Evolutionary conservation across 768 basidiomycete species (phyloP), one percentile per base, ranked within the genome.

Genomic region (Mycena venus): DNA sequence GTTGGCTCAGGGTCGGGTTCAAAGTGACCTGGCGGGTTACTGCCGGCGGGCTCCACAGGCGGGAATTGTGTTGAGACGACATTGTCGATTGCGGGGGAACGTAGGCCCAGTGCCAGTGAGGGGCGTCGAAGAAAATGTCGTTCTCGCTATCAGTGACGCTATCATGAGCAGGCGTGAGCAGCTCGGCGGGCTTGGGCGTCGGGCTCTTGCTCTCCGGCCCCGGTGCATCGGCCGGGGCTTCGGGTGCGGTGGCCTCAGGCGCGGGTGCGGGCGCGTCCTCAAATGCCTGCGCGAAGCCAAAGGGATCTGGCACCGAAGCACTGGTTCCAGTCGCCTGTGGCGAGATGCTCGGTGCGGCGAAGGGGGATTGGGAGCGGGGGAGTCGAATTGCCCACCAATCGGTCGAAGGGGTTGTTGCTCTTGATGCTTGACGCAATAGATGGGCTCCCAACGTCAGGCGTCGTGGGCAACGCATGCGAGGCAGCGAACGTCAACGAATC

Each of bases 351-450:
- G 85, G 79, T 77, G 91, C 89, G 0, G 89, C 80, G 81, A 93
- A 92, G 1, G 93, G 92, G 0, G 92, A 92, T 72, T 89, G 88
- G 1, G 92, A 87, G 38, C 89, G 90, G 63, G n/a, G 87, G 86
- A 19, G 80, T 82, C 19, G 85, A 80, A 36, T 81, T 81, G 58
- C 84, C 87, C 85, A 88, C 87, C 34, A 97, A 82, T 56, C 93
- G 86, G 72, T 95, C 96, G 79, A 99, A 99, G 4, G 97, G 97
- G 81, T 99, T 99, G 79, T 94, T 98, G 79, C 95, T 96, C 86
- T 95, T 95, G 68, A 83, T 81, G 55, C 82, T 81, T 25, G 83
- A 73, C 27, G 91, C 88, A 42, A 84, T 78, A 10, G 86, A 82
- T 8, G 92, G 89, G 59, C 87, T 90, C 1, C 88, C 86, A 9